Base-by-base conservation (phyloP, 23 red algal genomes). In the Gracilariopsis chorda region DNA sequence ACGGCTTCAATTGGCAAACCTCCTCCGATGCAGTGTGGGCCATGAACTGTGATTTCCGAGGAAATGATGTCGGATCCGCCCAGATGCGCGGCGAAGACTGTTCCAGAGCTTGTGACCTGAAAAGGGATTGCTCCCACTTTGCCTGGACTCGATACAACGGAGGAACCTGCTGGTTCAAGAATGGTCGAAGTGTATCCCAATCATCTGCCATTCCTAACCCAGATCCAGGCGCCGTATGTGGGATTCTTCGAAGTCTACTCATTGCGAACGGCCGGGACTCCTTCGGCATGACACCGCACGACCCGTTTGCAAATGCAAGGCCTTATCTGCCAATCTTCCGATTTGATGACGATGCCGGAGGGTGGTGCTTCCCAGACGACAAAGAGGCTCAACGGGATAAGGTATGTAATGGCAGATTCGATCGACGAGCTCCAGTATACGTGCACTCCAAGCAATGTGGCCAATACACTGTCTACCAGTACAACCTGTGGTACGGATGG, bases 1-100 rank as follows among this genome's bases (percentile, higher is more conserved):
- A 32, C 20, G 74, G 48, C 0, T 40, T 79, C 0, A 4, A 52
- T 4, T 79, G 74, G 74, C 74, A 58, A 32, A 40, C 48, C 23
- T 79, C 74, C 20, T 42, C 74, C 74, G 74, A 79, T 58, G 74
- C 74, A 16, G 48, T 52, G 12, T 79, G 74, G 74, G 74, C 74
- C 23, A 52, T 39, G 48, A 58, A 40, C 43, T 79, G 74, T 51
- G 74, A 79, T 29, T 79, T 79, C 28, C 32, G 48, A 3, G 74
- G 39, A 1, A 52, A 58, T 52, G 74, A 79, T 35, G 4, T 47
- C 3, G 74, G 74, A 12, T 47, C 35, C 3, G 33, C 74, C 35
- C 33, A 58, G 13, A 52, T 47, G 35, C 74, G 11, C 53, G 74
- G 74, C 4, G 43, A 79, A 32, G 74, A 79, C 74, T 79, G 74